A percentile compares a stretch with the other conserved stretches of the same genome.
Evolutionary conservation across 2,329 filamentous ascomycete genomes (phyloP).

Genomic region (Ophiobolus disseminans): DNA sequence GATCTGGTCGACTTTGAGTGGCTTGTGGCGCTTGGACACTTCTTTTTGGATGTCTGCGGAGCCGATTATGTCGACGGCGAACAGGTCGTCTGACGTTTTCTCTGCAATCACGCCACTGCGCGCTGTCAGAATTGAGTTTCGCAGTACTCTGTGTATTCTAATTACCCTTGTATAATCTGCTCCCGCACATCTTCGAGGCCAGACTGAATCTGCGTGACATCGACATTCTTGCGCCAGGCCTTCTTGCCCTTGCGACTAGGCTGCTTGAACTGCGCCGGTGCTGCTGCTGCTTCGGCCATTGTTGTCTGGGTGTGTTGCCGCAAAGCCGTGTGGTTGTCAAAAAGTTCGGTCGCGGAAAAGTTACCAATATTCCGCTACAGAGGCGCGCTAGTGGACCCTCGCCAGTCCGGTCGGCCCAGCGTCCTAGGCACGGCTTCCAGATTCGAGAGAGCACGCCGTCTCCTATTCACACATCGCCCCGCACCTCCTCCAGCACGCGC

Average conservation of each 20-base stretch:
- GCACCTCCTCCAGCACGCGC: slow-evolving; percentile 15
- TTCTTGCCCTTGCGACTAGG: slow-evolving; percentile 97
- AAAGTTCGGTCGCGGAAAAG: slow-evolving; percentile 20
- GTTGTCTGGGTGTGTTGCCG: background rate
- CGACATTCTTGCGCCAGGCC: slow-evolving; percentile 98
- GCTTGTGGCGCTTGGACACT: slow-evolving; percentile 73
- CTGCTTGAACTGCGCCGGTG: slow-evolving; percentile 83
- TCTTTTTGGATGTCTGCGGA: slow-evolving; percentile 70
- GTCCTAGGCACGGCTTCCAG: slow-evolving; percentile 24
- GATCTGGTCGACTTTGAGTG: slow-evolving; percentile 89
- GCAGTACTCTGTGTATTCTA: background rate
- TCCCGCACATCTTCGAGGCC: slow-evolving; percentile 86
- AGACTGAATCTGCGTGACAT: slow-evolving; percentile 82
- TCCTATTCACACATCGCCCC: slow-evolving; percentile 32
- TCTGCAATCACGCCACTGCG: slow-evolving; percentile 83
- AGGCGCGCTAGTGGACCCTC: slow-evolving; percentile 15
- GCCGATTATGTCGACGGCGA: slow-evolving; percentile 79
- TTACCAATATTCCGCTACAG: slow-evolving; percentile 19
- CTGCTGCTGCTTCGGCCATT: slow-evolving; percentile 51
- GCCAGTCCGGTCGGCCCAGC: too few relatives aligned
- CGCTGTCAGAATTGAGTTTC: slow-evolving; percentile 16
- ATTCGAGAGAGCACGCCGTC: slow-evolving; percentile 17
- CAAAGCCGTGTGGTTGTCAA: slow-evolving; percentile 7
- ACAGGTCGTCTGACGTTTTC: slow-evolving; percentile 82
- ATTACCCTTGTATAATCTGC: slow-evolving; percentile 87